phyloP scores from a whole-genome alignment of 2,329 filamentous ascomycete genomes.

The Fusarium caatingaense region DNA sequence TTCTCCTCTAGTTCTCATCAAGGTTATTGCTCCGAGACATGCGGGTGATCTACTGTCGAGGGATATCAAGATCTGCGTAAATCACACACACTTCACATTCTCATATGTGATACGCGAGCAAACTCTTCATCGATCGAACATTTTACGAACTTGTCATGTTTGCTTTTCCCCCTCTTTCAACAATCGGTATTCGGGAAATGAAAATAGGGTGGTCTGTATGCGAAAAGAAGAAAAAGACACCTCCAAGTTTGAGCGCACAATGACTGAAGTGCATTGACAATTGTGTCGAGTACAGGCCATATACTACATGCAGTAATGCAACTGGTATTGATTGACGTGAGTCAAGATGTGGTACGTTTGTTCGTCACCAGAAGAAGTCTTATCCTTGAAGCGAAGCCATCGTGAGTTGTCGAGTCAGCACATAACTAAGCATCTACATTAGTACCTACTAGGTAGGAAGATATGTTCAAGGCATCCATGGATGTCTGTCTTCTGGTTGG shows the following conservation, averaged over 20 bases:
- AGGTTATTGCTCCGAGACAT: slow-evolving; percentile 25
- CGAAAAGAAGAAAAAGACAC: background rate
- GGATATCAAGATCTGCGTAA: slow-evolving; percentile 23
- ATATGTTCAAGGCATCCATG: background rate
- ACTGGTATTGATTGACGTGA: background rate
- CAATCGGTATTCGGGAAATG: background rate
- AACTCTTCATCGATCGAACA: slow-evolving; percentile 2
- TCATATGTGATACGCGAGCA: slow-evolving; percentile 7
- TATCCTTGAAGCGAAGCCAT: slow-evolving; percentile 8
- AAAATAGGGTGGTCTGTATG: background rate
- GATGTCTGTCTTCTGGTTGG: background rate
- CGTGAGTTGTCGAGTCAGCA: slow-evolving; percentile 1
- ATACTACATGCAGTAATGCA: background rate
- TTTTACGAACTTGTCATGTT: background rate
- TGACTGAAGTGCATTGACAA: background rate
- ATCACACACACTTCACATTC: slow-evolving; percentile 34
- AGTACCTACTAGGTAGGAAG: background rate
- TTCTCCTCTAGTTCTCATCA: background rate
- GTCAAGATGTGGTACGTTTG: slow-evolving; percentile 5
- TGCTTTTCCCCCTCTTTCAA: background rate
- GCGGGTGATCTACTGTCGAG: slow-evolving; percentile 24
- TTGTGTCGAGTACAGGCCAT: background rate
- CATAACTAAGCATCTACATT: background rate
- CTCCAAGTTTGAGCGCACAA: background rate
- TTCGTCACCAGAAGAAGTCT: background rate